A percentile compares a stretch with the other conserved stretches of the same genome.
These are phyloP conservation scores for Solanum dulcamara DNA, from an alignment of 257 asterid species.

Conservation along the genomic window DNA sequence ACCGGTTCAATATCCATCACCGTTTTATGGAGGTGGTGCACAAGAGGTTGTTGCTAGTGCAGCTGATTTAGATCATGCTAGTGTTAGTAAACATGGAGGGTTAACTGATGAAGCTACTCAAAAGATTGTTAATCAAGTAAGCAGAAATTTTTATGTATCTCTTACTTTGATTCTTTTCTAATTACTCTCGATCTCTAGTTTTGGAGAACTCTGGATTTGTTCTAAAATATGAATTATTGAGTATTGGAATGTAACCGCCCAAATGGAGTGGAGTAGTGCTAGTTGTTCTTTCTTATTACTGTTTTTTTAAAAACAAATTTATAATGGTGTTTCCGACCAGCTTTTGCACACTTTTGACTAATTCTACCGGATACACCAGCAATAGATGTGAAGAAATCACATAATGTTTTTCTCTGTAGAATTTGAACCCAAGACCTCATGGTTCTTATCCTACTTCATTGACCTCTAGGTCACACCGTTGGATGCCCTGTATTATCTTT, in stretches of 20 bases:
- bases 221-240: not conserved
- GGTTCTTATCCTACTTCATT: not conserved
- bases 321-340: not conserved
- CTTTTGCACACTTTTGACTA: not conserved
- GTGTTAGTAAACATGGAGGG: slow-evolving; percentile 22
- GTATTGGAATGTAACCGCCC: not conserved
- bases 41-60: slow-evolving; percentile 13
- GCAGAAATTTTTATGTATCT: not conserved
- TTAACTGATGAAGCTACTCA: slow-evolving; percentile 33
- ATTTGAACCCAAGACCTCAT: not conserved
- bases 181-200: not conserved
- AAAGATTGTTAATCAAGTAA: slow-evolving; percentile 65
- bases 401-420: not conserved
- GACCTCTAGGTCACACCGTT: not conserved
- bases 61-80: slow-evolving; percentile 2
- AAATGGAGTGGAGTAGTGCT: not conserved
- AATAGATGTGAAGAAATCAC: not conserved
- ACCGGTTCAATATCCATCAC: not conserved
- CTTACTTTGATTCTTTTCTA: not conserved
- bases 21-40: slow-evolving; percentile 4
- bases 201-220: not conserved
- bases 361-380: not conserved
- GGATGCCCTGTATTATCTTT: not conserved
- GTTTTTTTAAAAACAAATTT: not conserved
- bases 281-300: not conserved